Conservation (phyloP, 164 flowering plant species). For the Pachysandra terminalis region DNA sequence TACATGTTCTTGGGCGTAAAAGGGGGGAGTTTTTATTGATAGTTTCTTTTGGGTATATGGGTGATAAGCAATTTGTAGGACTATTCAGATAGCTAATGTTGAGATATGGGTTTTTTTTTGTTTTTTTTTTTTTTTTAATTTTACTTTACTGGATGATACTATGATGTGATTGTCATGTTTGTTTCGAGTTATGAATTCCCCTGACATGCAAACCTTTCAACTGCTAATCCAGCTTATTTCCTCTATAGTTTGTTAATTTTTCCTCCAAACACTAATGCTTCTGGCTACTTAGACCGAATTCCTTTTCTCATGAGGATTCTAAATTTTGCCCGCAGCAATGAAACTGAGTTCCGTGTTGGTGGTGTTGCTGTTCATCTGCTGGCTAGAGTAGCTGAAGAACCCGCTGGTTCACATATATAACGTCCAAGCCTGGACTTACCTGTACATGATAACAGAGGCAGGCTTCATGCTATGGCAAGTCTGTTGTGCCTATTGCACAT, state of each 20-base stretch:
- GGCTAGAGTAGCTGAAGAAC: neutral
- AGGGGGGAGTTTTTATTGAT: no score
- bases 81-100: no score
- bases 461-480: no score
- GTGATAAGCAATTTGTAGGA: no score
- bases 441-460: neutral
- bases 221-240: neutral
- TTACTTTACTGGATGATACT: no score
- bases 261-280: neutral
- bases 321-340: slow-evolving; percentile 32
- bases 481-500: no score
- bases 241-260: neutral
- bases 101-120: no score
- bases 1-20: no score
- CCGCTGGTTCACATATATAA: slow-evolving; percentile 3
- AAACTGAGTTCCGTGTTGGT: slow-evolving; percentile 17
- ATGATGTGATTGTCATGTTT: no score
- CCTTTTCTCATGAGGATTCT: neutral
- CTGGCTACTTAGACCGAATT: neutral
- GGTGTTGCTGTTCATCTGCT: neutral
- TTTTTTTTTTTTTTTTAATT: no score
- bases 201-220: neutral
- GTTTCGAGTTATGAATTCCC: no score
- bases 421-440: neutral
- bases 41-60: no score